Evolutionary conservation across 1,139 yeast genomes (phyloP), one percentile per base, ranked within the genome.

Genomic region (Neolecta irregularis): DNA sequence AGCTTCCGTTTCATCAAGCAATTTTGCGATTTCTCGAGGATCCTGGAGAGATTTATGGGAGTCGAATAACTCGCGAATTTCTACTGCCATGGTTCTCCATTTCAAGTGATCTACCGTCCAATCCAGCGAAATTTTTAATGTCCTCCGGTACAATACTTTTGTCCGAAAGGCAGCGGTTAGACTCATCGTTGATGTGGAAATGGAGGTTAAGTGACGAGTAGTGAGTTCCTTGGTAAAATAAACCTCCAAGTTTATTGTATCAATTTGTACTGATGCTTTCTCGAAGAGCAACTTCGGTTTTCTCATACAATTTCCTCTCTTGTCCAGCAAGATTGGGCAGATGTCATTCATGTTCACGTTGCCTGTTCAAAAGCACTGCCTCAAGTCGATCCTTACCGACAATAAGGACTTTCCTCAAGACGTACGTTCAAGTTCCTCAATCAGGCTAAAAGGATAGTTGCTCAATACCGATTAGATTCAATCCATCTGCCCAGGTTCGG

Each of bases 51-150:
- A 32, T 31, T 31, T 36, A 25, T 43, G 42, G n/a, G 43, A 40
- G 20, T 43, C 46, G 32, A 43, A 43, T 18, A 37, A 36, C 12
- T 38, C 34, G 16, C 46, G 32, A 11, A 43, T 41, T 20, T 30
- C 38, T 23, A 39, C 20, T 5, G 46, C 46, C 24, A 41, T 43
- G 13, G 29, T 22, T 11, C 43, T 35, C 43, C 43, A 43, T 21
- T 39, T 26, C 9, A 26, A 37, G n/a, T 44, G 41, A 23, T 42
- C 38, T 13, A 43, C 36, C n/a, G 42, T 22, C 46, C 46, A 43
- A 32, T 43, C 40, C 18, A 44, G 35, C 7, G 45, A 29, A 12
- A 39, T 29, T 20, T 41, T 35, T 16, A 43, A 33, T 6, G 45
- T 25, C 18, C 39, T 31, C 21, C 44, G 30, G 35, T 43, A 43